Evolutionary conservation across 345 rosid genomes (phyloP), one percentile per base, ranked within the genome.

Genomic region (Angophora floribunda): DNA sequence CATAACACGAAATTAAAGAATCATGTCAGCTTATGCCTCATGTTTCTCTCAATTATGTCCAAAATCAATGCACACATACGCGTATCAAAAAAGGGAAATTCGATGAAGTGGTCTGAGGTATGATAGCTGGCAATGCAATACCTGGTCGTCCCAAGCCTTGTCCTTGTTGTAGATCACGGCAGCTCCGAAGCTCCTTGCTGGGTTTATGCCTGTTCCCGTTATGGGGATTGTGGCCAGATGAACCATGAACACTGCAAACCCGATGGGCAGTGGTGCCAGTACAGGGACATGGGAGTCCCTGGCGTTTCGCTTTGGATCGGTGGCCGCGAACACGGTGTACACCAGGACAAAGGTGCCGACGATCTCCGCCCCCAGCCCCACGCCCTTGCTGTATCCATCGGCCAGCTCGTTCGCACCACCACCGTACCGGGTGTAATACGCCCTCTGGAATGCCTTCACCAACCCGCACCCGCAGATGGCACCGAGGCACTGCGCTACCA

Each of bases 401-500:
- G 91, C 92, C 1, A 93, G 93, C 85, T 47, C 65, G 90, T 93
- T 94, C 88, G 93, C 93, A 9, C 93, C 96, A 9, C 95, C 96
- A 15, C 94, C 95, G 55, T 86, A 87, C 10, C 53, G 44, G 44
- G 75, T 78, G 75, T 89, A 91, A 88, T 87, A 65, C 16, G 87
- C 13, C 11, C 89, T 90, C 88, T 95, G 95, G 91, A 95, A 93
- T 7, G 92, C 95, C 94, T 94, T 95, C 86, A 94, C 96, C 21
- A 95, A 85, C 84, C 95, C 97, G 4, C 93, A 91, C 28, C 97
- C 97, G 47, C 95, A 94, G 41, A 94, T 91, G n/a, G 96, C 96
- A 13, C 96, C 96, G 85, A 94, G 91, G 52, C 96, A 93, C 93
- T 94, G 96, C 26, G 94, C 95, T 86, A 94, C 93, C 89, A 94